Conservation (phyloP, 1,284 basidiomycete genomes). For the Microbotryum violaceum region DNA sequence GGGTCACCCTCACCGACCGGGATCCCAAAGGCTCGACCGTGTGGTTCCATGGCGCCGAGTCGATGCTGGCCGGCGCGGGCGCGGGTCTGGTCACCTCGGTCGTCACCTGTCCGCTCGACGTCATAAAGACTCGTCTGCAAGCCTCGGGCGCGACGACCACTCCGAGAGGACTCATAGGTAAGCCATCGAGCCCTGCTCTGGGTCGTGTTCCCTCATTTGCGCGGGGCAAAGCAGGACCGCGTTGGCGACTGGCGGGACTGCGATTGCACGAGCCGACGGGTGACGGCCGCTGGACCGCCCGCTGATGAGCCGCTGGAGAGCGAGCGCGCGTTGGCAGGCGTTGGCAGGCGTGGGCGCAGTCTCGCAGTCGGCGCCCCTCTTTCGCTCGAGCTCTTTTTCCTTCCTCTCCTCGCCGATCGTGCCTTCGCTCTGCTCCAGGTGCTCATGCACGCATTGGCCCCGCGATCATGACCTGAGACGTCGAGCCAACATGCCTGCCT, state of each 20-base stretch:
- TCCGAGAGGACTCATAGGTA: slow-evolving; percentile 59
- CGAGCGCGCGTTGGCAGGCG: too few species aligned
- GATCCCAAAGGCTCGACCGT: slow-evolving; percentile 4
- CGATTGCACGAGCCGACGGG: too few species aligned
- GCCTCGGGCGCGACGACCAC: slow-evolving; percentile 52
- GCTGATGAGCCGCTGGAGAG: too few species aligned
- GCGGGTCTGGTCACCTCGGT: slow-evolving; percentile 82
- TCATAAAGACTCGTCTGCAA: slow-evolving; percentile 93
- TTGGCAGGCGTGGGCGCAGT: too few species aligned
- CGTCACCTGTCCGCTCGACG: slow-evolving; percentile 93
- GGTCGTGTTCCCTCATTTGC: slow-evolving; percentile 12
- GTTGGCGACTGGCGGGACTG: too few species aligned
- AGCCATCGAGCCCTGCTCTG: slow-evolving; percentile 36
- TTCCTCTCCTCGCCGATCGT: not conserved
- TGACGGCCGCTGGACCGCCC: too few species aligned
- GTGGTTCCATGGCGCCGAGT: slow-evolving; percentile 36
- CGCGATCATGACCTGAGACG: too few species aligned
- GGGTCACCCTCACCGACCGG: slow-evolving; percentile 10
- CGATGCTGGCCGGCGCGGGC: slow-evolving; percentile 49
- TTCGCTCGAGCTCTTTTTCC: not conserved
- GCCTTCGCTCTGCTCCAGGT: not conserved
- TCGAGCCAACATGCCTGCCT: too few species aligned
- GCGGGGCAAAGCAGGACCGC: not conserved
- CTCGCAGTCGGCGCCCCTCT: too few species aligned
- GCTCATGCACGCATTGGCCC: too few species aligned